Conservation (phyloP, 805 yeast species). For the Martiniozyma abietophila region DNA sequence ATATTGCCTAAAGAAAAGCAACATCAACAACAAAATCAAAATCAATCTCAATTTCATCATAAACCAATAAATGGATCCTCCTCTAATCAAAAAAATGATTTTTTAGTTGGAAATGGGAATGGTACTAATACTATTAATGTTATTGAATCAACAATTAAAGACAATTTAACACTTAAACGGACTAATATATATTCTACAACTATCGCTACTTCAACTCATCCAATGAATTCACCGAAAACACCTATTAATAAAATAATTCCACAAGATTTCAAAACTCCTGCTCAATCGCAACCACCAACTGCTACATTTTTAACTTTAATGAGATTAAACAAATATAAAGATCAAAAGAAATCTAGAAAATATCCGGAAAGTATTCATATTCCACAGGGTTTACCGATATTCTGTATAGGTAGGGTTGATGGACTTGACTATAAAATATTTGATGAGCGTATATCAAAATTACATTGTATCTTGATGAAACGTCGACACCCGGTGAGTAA, state of each 20-base stretch:
- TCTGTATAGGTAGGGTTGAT: slow-evolving; percentile 65
- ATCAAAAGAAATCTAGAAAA: slow-evolving; percentile 1
- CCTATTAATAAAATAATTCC: too few species aligned
- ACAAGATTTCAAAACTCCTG: slow-evolving; percentile 3
- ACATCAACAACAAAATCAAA: too few species aligned
- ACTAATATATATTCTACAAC: too few species aligned
- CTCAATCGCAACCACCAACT: slow-evolving; percentile 1
- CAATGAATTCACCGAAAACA: too few species aligned
- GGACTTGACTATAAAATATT: slow-evolving; percentile 51
- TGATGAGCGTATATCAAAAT: slow-evolving; percentile 74
- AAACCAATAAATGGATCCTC: too few species aligned
- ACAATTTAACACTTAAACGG: too few species aligned
- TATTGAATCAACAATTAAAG: too few species aligned
- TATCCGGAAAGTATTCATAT: slow-evolving; percentile 38
- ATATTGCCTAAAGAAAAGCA: slow-evolving; percentile 7
- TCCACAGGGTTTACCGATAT: slow-evolving; percentile 59
- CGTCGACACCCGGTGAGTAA: slow-evolving; percentile 59
- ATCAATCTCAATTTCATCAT: too few species aligned
- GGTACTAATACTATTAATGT: too few species aligned
- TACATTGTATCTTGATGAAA: slow-evolving; percentile 65
- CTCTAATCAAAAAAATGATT: too few species aligned
- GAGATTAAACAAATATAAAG: slow-evolving; percentile 29
- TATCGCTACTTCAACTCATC: too few species aligned
- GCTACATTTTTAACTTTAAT: slow-evolving; percentile 57
- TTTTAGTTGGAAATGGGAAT: too few species aligned